These are phyloP conservation scores for Diutina rugosa DNA, from an alignment of 1,139 yeast genomes.

Conservation along the genomic window DNA sequence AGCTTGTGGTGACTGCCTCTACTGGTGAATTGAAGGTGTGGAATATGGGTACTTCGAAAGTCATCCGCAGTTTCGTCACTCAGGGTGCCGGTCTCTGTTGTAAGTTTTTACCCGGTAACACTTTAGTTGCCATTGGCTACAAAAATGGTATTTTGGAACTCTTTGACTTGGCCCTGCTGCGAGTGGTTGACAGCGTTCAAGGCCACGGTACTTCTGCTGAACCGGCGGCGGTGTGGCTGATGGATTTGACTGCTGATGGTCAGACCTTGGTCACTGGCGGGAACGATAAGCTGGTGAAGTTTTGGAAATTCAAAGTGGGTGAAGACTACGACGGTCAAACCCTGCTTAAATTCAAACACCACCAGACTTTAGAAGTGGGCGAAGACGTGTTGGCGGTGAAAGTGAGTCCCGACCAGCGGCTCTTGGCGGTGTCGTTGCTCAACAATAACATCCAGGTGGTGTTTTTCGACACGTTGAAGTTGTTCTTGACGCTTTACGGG, in stretches of 20 bases:
- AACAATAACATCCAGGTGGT: constrained; percentile 93
- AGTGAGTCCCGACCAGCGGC: constrained; percentile 71
- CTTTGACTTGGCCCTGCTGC: constrained; percentile 35
- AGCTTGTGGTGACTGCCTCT: constrained; percentile 77
- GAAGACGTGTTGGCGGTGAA: constrained; percentile 78
- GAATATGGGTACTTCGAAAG: constrained; percentile 64
- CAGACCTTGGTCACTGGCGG: constrained; percentile 82
- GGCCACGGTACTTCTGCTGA: constrained; percentile 14
- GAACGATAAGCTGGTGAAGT: constrained; percentile 79
- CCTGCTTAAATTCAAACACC: constrained; percentile 51
- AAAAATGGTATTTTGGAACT: constrained; percentile 77
- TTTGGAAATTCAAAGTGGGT: constrained; percentile 73
- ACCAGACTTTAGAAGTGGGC: constrained; percentile 67
- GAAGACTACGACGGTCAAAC: constrained; percentile 64
- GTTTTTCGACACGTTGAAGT: constrained; percentile 73
- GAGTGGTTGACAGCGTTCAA: background rate
- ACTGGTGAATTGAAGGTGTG: constrained; percentile 83
- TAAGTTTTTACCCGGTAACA: constrained; percentile 83
- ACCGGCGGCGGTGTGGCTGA: constrained; percentile 80
- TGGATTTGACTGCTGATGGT: constrained; percentile 82
- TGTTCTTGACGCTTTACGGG: constrained; percentile 82
- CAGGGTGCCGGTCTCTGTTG: constrained; percentile 81
- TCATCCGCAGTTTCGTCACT: constrained; percentile 59
- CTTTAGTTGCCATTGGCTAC: constrained; percentile 79
- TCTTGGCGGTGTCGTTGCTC: constrained; percentile 70